Conservation (phyloP, 2,329 filamentous ascomycete species). For the Claviceps sp. region DNA sequence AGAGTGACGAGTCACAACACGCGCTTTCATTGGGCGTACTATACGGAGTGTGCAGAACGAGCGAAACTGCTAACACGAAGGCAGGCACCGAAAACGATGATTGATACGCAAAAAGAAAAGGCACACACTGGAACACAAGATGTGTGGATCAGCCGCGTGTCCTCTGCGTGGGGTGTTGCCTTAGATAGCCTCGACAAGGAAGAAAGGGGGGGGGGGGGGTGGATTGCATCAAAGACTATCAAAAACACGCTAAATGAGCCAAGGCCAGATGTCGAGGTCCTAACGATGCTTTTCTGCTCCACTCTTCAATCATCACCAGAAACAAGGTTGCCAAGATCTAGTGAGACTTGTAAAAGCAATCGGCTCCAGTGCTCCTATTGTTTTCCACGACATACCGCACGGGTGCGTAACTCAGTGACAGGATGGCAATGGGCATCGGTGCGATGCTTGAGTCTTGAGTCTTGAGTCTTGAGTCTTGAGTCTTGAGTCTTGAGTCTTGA, state of each 20-base stretch:
- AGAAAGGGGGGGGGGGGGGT: not conserved
- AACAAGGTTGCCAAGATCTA: not conserved
- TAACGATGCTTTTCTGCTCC: conserved; percentile 1
- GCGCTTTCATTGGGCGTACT: not conserved
- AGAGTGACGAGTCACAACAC: not conserved
- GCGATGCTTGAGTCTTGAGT: not conserved
- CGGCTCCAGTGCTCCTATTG: not conserved
- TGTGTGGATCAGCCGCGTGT: conserved; percentile 3
- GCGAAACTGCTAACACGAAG: not conserved
- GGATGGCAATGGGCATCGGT: not conserved
- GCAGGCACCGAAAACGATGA: not conserved
- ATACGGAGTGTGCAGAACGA: not conserved
- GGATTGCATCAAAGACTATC: not conserved
- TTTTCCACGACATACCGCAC: not conserved
- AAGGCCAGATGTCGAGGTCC: not conserved
- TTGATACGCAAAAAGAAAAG: not conserved
- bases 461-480: too few relatives aligned
- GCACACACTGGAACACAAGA: not conserved
- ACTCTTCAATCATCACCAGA: not conserved
- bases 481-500: not conserved
- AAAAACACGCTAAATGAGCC: conserved; percentile 1
- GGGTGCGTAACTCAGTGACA: not conserved
- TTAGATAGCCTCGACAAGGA: not conserved
- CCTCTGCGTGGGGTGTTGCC: conserved; percentile 2
- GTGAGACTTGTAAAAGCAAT: not conserved